Evolutionary conservation across 2,329 filamentous ascomycete species (phyloP).

Genomic region (Dryadomyces sulphureus): DNA sequence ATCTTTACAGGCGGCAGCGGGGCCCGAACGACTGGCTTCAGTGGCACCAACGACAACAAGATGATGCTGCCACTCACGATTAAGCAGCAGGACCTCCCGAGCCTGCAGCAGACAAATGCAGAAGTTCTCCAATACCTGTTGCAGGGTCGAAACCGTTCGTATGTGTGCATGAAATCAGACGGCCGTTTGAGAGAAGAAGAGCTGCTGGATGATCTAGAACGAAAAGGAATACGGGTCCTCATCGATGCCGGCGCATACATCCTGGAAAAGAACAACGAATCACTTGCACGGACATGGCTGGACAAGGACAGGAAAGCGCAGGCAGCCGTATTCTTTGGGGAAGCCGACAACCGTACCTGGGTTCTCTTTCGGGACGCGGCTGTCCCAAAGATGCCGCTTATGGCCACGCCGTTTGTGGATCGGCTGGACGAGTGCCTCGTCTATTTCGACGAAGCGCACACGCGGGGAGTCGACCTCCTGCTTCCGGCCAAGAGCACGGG

Average conservation of each 20-base stretch:
- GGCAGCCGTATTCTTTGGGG: slow-evolving; percentile 37
- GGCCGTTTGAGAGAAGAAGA: slow-evolving; percentile 27
- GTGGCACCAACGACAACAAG: slow-evolving; percentile 54
- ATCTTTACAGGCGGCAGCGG: slow-evolving; percentile 18
- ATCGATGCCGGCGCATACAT: slow-evolving; percentile 53
- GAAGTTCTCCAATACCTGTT: slow-evolving; percentile 46
- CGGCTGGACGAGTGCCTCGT: slow-evolving; percentile 30
- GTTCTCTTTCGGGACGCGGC: slow-evolving; percentile 2
- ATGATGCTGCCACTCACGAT: slow-evolving; percentile 46
- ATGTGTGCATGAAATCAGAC: slow-evolving; percentile 18
- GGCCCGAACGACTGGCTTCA: slow-evolving; percentile 49
- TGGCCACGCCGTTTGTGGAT: slow-evolving; percentile 5
- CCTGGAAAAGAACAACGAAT: slow-evolving; percentile 41
- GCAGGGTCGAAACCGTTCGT: slow-evolving; percentile 32
- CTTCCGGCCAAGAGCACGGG: slow-evolving; percentile 30
- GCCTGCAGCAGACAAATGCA: slow-evolving; percentile 45
- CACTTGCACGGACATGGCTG: slow-evolving; percentile 36
- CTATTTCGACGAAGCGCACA: slow-evolving; percentile 47
- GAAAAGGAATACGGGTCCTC: slow-evolving; percentile 30
- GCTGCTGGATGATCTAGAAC: slow-evolving; percentile 26
- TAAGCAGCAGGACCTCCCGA: slow-evolving; percentile 41
- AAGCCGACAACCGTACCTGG: slow-evolving; percentile 2
- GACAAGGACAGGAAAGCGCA: slow-evolving; percentile 24
- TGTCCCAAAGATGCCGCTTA: background rate
- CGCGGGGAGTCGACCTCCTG: slow-evolving; percentile 44